A percentile compares a stretch with the other conserved stretches of the same genome.
phyloP scores from a whole-genome alignment of 2,329 filamentous ascomycete genomes.

The Hypoxylon sp. region DNA sequence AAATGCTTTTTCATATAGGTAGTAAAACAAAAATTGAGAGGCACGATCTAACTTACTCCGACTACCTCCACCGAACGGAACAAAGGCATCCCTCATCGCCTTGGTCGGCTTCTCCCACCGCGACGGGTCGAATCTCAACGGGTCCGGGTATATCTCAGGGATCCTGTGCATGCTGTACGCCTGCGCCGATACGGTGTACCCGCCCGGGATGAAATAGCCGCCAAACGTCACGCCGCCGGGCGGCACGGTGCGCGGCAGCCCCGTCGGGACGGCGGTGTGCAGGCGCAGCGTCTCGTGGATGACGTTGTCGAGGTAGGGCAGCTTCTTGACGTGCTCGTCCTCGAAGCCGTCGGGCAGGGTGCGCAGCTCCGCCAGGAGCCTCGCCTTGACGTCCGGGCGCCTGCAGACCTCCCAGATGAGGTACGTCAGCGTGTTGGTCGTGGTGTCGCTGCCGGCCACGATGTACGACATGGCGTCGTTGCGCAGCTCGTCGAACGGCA shows the following conservation, averaged over 20 bases:
- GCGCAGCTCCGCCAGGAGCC: conserved; percentile 54
- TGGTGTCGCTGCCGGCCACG: conserved; percentile 65
- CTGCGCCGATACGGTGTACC: conserved; percentile 57
- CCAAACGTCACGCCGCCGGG: conserved; percentile 54
- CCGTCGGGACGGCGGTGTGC: conserved; percentile 56
- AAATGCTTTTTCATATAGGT: neutral
- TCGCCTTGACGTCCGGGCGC: conserved; percentile 48
- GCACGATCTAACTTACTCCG: conserved; percentile 51
- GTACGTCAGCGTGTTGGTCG: conserved; percentile 63
- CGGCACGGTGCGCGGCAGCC: conserved; percentile 58
- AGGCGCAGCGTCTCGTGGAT: conserved; percentile 61
- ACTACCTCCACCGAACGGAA: conserved; percentile 66
- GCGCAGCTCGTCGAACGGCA: conserved; percentile 52
- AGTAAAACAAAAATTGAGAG: neutral
- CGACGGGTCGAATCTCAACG: conserved; percentile 53
- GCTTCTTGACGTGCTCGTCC: conserved; percentile 52
- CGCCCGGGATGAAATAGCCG: conserved; percentile 57
- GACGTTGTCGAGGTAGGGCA: conserved; percentile 58
- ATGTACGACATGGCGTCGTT: conserved; percentile 43
- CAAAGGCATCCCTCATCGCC: conserved; percentile 61
- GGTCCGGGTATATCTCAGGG: conserved; percentile 56
- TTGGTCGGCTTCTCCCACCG: conserved; percentile 54
- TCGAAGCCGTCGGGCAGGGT: conserved; percentile 51
- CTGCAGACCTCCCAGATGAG: conserved; percentile 57
- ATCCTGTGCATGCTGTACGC: conserved; percentile 63